These are phyloP conservation scores for Mikania micrantha DNA, from an alignment of 129 eudicot species.

Conservation along the genomic window DNA sequence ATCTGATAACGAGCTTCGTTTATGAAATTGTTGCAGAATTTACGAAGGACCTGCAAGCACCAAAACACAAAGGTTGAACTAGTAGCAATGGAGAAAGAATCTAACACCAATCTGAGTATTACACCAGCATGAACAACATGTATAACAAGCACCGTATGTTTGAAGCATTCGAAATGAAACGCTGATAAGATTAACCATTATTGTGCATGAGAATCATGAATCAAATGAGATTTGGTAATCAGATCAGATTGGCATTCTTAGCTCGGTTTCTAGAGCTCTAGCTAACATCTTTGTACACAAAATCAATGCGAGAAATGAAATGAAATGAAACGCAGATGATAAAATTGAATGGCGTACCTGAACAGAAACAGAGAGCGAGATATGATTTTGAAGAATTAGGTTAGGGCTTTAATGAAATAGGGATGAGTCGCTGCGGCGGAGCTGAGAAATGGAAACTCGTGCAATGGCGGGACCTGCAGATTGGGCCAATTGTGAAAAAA, in stretches of 20 bases:
- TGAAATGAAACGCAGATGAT: neutral
- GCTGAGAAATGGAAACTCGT: constrained; percentile 8
- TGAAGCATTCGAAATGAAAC: neutral
- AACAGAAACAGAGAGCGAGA: neutral
- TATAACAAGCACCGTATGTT: neutral
- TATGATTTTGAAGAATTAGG: neutral
- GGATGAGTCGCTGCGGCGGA: constrained; percentile 13
- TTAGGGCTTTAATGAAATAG: constrained; percentile 14
- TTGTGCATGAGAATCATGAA: neutral
- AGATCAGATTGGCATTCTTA: constrained; percentile 12
- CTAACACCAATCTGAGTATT: neutral
- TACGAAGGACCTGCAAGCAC: constrained; percentile 21
- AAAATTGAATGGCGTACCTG: constrained; percentile 11
- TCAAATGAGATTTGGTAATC: neutral
- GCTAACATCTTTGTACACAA: neutral
- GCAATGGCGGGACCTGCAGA: constrained; percentile 2
- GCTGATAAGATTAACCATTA: neutral
- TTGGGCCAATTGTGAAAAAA: neutral
- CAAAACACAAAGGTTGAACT: neutral
- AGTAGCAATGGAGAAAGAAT: neutral
- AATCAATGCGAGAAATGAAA: neutral
- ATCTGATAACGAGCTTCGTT: constrained; percentile 5
- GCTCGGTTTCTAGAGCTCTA: neutral
- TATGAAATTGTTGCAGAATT: neutral
- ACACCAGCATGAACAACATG: neutral